These are phyloP conservation scores for Calocera viscosa DNA, from an alignment of 768 basidiomycete species.

Conservation along the genomic window DNA sequence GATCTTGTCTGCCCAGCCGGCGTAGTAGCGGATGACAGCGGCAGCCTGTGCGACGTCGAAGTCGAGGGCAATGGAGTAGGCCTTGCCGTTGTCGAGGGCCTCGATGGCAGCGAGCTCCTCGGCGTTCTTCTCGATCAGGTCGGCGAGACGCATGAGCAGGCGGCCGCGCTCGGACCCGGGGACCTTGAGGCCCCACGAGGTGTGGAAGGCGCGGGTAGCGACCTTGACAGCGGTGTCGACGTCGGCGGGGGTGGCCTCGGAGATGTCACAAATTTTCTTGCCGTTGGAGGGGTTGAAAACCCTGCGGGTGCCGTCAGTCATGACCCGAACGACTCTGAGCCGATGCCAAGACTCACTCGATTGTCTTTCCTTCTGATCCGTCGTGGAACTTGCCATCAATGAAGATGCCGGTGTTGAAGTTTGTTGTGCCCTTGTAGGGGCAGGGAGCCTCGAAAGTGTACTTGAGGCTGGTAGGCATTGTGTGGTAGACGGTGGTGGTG, in stretches of 20 bases:
- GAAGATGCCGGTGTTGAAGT: conserved; percentile 52
- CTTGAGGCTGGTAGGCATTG: not conserved
- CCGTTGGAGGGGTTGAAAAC: conserved; percentile 59
- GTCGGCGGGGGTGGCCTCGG: conserved; percentile 52
- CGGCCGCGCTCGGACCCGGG: conserved; percentile 41
- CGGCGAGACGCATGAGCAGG: conserved; percentile 50
- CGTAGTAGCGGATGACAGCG: conserved; percentile 50
- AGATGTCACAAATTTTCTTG: conserved; percentile 43
- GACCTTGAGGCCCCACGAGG: conserved; percentile 53
- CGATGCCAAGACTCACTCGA: conserved; percentile 68
- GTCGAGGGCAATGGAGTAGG: conserved; percentile 30
- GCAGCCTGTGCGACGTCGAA: conserved; percentile 26
- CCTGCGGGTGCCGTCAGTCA: conserved; percentile 24
- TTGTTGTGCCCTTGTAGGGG: conserved; percentile 2
- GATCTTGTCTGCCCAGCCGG: conserved; percentile 83
- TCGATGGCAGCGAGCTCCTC: conserved; percentile 65
- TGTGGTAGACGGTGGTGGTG: not conserved
- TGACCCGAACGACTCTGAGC: too few relatives aligned
- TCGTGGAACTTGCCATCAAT: conserved; percentile 57
- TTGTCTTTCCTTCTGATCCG: conserved; percentile 42
- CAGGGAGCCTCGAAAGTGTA: conserved; percentile 6
- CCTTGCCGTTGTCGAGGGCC: conserved; percentile 53
- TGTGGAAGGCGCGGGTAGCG: conserved; percentile 51
- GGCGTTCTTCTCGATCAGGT: conserved; percentile 46
- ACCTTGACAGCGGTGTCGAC: conserved; percentile 63